phyloP scores from a whole-genome alignment of 176 grass and related monocot genomes.

The Musa acuminata region DNA sequence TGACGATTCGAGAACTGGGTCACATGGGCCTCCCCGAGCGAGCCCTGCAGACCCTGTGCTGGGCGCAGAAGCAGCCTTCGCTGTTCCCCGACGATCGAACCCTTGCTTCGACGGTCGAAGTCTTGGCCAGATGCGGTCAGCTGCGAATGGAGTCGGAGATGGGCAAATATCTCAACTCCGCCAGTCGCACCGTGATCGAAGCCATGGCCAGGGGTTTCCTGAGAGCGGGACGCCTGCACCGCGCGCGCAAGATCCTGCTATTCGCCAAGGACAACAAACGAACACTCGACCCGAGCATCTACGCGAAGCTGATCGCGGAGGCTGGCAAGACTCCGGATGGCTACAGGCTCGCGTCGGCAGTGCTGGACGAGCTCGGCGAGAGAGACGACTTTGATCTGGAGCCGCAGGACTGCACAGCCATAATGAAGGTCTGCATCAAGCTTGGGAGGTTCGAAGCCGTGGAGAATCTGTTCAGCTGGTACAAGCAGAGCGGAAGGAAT shows the following conservation, averaged over 20 bases:
- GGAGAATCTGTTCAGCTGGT: conserved; percentile 76
- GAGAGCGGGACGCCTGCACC: conserved; percentile 35
- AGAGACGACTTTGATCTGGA: conserved; percentile 41
- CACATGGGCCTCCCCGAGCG: conserved; percentile 60
- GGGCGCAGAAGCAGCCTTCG: conserved; percentile 45
- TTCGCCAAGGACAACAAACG: conserved; percentile 45
- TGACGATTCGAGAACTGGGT: conserved; percentile 78
- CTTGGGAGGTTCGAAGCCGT: conserved; percentile 45
- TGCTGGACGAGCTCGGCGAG: conserved; percentile 52
- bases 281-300: conserved; percentile 39
- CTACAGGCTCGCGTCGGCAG: conserved; percentile 46
- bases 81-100: conserved; percentile 61
- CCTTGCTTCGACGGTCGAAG: conserved; percentile 54
- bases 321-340: conserved; percentile 44
- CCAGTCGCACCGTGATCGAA: conserved; percentile 57
- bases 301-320: conserved; percentile 56
- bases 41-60: conserved; percentile 63
- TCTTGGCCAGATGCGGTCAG: conserved; percentile 44
- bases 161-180: conserved; percentile 45
- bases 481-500: conserved; percentile 22
- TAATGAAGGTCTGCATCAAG: conserved; percentile 86
- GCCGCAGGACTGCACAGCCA: conserved; percentile 49
- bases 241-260: conserved; percentile 49
- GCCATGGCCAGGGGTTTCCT: conserved; percentile 65
- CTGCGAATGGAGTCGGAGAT: conserved; percentile 36